Evolutionary conservation across 2,329 filamentous ascomycete genomes (phyloP).

Genomic region (Stenocarpella maydis): DNA sequence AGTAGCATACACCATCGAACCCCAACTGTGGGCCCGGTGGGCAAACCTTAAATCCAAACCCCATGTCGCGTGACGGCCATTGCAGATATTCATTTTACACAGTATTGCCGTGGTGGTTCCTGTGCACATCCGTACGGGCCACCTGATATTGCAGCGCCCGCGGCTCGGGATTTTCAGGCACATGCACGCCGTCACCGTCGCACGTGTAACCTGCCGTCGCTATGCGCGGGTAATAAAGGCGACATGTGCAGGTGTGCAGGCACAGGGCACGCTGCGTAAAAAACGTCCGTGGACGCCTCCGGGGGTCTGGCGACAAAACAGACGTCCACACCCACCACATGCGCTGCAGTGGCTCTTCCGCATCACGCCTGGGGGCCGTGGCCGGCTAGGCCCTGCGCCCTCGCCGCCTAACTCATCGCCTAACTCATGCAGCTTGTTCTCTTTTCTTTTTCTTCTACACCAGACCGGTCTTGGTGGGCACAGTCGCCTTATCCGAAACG

Average conservation of each 20-base stretch:
- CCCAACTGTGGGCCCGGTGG: conserved; percentile 17
- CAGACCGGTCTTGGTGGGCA: conserved; percentile 2
- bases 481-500: background rate
- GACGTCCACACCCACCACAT: conserved; percentile 3
- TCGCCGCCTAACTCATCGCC: conserved; percentile 11
- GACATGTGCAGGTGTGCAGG: too few relatives aligned
- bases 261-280: too few relatives aligned
- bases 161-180: conserved; percentile 21
- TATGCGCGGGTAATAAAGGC: conserved; percentile 19
- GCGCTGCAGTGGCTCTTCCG: background rate
- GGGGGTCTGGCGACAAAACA: conserved; percentile 1
- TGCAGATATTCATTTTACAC: background rate
- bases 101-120: background rate
- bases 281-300: background rate
- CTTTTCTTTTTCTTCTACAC: background rate
- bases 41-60: conserved; percentile 14
- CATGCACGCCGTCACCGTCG: conserved; percentile 18
- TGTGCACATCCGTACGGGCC: background rate
- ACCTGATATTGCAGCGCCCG: background rate
- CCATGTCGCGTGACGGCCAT: conserved; percentile 13
- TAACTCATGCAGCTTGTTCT: background rate
- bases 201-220: conserved; percentile 28
- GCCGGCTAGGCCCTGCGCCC: background rate
- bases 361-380: background rate
- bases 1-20: background rate